Evolutionary conservation across 495 filamentous ascomycete genomes (phyloP), one percentile per base, ranked within the genome.

Genomic region (Tuber indicum): DNA sequence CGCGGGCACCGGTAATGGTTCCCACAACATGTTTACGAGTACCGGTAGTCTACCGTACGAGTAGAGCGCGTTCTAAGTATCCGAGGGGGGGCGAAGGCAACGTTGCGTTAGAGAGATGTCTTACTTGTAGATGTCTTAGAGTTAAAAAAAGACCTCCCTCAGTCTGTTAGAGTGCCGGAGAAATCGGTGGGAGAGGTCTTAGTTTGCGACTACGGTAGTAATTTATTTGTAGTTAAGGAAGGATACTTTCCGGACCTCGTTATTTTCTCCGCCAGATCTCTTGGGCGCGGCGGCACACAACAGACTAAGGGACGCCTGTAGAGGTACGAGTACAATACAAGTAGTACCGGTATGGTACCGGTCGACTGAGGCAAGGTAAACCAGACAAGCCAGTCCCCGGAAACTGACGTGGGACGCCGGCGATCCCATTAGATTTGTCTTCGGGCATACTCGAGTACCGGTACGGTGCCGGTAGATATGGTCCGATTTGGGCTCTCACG

Each of bases 371-470:
- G 58, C 26, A 66, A 26, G 58, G 58, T 32, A 36, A 66, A 32
- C 46, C 74, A 41, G 75, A 58, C 70, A 78, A 26, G 42, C 47
- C 43, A 44, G 23, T 47, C 73, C 66, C 72, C 36, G 72, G 73
- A 71, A 72, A 72, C 69, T 70, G 73, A 36, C 39, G 32, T 72
- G 66, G 66, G 76, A 58, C 36, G 62, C 62, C 58, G 74, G 47
- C 74, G 49, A 45, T 76, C 75, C 46, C 19, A 69, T 46, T 46
- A 10, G 1, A 46, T 16, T 12, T 14, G 17, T 62, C 45, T 26
- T 36, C 3, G 17, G 26, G 58, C 26, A 66, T 66, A 41, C 39
- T 41, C 39, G 39, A 41, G 39, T 41, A 41, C 39, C 39, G 39
- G 39, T 2, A 41, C n/a, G 58, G 32, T 32, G 32, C 32, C 32